Conservation (phyloP, 2,329 filamentous ascomycete species). For the Beauveria pseudobassiana region DNA sequence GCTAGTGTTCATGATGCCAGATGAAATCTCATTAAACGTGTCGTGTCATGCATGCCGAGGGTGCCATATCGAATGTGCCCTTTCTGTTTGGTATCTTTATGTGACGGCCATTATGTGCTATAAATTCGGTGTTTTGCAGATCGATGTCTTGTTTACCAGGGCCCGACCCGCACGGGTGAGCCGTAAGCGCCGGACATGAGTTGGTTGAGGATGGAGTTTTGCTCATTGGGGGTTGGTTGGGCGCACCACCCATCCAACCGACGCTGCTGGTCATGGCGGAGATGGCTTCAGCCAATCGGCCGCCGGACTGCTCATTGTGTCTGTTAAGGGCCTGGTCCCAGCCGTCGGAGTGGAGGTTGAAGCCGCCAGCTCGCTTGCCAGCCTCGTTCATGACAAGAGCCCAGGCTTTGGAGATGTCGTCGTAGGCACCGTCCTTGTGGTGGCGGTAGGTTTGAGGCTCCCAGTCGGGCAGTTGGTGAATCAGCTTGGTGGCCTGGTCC, state of each 20-base stretch:
- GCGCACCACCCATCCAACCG: slow-evolving; percentile 62
- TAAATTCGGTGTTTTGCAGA: slow-evolving; percentile 3
- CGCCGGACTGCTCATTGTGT: slow-evolving; percentile 81
- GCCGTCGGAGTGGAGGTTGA: slow-evolving; percentile 78
- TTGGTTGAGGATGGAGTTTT: slow-evolving; percentile 54
- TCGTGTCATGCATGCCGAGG: slow-evolving; percentile 20
- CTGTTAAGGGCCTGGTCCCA: slow-evolving; percentile 86
- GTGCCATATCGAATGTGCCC: not conserved
- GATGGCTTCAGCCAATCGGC: slow-evolving; percentile 72
- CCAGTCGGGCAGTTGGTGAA: slow-evolving; percentile 87
- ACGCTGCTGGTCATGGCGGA: slow-evolving; percentile 66
- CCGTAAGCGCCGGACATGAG: slow-evolving; percentile 54
- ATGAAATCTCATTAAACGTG: slow-evolving; percentile 22
- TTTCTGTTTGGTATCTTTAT: slow-evolving; percentile 9
- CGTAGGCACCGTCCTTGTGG: slow-evolving; percentile 91
- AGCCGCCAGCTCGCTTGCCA: slow-evolving; percentile 82
- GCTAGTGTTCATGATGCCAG: slow-evolving; percentile 25
- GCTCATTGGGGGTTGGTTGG: slow-evolving; percentile 30
- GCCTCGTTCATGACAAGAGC: slow-evolving; percentile 84
- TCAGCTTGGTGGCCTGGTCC: slow-evolving; percentile 81
- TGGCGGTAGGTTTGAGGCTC: slow-evolving; percentile 80
- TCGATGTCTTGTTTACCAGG: slow-evolving; percentile 38
- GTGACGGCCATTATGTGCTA: slow-evolving; percentile 9
- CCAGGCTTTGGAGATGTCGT: slow-evolving; percentile 93
- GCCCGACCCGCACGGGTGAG: slow-evolving; percentile 54